Percentiles rank a stretch among this genome's conserved stretches.
Evolutionary conservation across 176 grass and related monocot species (phyloP).

Genomic region (Themeda triandra): DNA sequence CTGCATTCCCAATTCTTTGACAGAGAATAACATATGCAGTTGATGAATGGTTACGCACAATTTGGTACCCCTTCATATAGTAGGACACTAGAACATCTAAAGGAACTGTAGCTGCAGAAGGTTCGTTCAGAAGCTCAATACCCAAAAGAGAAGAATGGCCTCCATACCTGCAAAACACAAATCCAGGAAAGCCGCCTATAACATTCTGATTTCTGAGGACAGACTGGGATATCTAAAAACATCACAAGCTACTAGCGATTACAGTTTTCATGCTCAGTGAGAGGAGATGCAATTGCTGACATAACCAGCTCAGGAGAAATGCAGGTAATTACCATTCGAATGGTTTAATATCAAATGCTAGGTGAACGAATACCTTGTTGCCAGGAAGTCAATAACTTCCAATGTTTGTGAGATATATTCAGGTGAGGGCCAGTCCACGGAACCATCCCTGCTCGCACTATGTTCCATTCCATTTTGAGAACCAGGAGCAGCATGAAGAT

Average conservation of each 20-base stretch:
- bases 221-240: not conserved
- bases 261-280: not conserved
- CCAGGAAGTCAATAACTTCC: constrained; percentile 64
- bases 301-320: not conserved
- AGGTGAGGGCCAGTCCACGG: constrained; percentile 49
- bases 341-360: not conserved
- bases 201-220: not conserved
- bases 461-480: constrained; percentile 83
- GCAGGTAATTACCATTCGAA: not conserved
- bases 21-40: constrained; percentile 69
- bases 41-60: constrained; percentile 74
- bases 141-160: constrained; percentile 62
- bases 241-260: not conserved
- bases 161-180: constrained; percentile 49
- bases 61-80: constrained; percentile 67
- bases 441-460: constrained; percentile 80
- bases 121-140: constrained; percentile 85
- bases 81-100: constrained; percentile 55
- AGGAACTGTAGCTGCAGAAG: constrained; percentile 58
- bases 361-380: constrained; percentile 46
- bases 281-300: not conserved
- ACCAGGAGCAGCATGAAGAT: constrained; percentile 78
- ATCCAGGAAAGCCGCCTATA: not conserved
- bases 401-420: constrained; percentile 65
- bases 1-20: constrained; percentile 72